Base-by-base conservation (phyloP, 768 basidiomycete species). In the Psilocybe tampanensis region DNA sequence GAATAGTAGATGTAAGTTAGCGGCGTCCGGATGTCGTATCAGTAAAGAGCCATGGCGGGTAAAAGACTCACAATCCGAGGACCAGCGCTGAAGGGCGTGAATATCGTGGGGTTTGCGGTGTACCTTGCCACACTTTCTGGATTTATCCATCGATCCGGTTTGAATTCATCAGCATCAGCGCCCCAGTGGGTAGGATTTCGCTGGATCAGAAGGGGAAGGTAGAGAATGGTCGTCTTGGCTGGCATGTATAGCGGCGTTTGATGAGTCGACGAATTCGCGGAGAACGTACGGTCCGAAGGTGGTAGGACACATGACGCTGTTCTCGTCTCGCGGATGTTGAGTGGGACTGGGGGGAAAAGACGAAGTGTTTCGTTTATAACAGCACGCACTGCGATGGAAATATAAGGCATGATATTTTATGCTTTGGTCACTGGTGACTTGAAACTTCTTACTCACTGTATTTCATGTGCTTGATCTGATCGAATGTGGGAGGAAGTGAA, bases 351-450 rank as follows among this genome's bases (percentile, higher is more conserved):
- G 3, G 90, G 90, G 72, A 87, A 94, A 1, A 94, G 72, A 17
- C 91, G 80, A 21, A 94, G 76, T 0, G 86, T 86, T 65, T 94
- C 92, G 59, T 92, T 89, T 41, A 93, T 82, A 34, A 92, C 88
- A 11, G 89, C 89, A 56, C 85, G 82, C 76, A 90, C 88, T 84
- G 66, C 47, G 33, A 56, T 34, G n/a, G n/a, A n/a, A n/a, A n/a
- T n/a, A n/a, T 52, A 47, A 43, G 48, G 18, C 50, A 21, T n/a
- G 42, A 59, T n/a, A 42, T 12, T 13, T 41, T 12, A 26, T 18
- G 53, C 15, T 1, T 21, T 29, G 6, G 11, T 18, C 19, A 18
- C 8, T n/a, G 15, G 39, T 26, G 21, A 24, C 34, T 18, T 43
- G 12, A 52, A 33, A 22, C 19, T 43, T 21, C 17, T 23, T 13